Conservation (phyloP, 805 yeast genomes). For the Suhomyces xylopsoci region DNA sequence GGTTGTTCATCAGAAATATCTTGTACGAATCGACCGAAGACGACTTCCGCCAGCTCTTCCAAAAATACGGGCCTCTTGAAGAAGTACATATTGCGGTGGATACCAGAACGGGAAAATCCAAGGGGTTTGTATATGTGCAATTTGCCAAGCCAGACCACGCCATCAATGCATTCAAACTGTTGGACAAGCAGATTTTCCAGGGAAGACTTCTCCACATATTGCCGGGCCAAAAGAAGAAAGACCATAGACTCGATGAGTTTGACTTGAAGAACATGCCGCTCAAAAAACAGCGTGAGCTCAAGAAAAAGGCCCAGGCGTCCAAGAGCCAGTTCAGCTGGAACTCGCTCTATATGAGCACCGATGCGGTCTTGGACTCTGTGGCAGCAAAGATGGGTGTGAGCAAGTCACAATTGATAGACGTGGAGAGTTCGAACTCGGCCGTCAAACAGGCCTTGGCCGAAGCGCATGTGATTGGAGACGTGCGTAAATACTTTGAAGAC, state of each 20-base stretch:
- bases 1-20: conserved; percentile 86
- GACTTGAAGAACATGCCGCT: conserved; percentile 87
- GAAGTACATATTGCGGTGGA: conserved; percentile 94
- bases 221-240: conserved; percentile 80
- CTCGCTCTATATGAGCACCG: conserved; percentile 83
- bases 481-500: conserved; percentile 78
- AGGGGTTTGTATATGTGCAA: conserved; percentile 87
- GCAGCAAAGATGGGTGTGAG: conserved; percentile 79
- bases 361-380: conserved; percentile 88
- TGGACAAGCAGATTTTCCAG: conserved; percentile 89
- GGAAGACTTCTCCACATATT: conserved; percentile 89
- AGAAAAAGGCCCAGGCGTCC: conserved; percentile 78
- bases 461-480: conserved; percentile 91
- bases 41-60: conserved; percentile 67
- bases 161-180: conserved; percentile 61
- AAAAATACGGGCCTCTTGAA: conserved; percentile 65
- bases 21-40: conserved; percentile 74
- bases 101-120: conserved; percentile 82
- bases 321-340: conserved; percentile 93
- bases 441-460: conserved; percentile 97
- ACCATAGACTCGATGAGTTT: conserved; percentile 83
- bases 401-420: conserved; percentile 82
- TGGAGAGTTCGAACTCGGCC: conserved; percentile 81
- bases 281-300: conserved; percentile 84
- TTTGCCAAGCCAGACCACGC: conserved; percentile 73